phyloP scores from a whole-genome alignment of 2,329 filamentous ascomycete genomes.

The Cephalotrichum gorgonifer region DNA sequence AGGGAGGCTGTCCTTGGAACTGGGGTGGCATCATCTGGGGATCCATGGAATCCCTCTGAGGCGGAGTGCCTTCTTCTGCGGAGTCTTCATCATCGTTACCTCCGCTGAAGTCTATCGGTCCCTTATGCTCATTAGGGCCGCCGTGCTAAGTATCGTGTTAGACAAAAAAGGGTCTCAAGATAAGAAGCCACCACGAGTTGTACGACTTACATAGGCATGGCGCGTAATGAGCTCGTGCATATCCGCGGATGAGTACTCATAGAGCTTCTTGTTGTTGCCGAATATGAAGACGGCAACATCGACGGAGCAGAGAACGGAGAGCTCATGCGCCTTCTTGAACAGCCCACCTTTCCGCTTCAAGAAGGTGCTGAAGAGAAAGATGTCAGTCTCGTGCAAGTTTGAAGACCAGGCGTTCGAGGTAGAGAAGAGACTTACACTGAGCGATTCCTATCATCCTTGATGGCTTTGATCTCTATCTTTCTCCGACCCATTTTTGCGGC shows the following conservation, averaged over 20 bases:
- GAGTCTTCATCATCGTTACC: slow-evolving; percentile 70
- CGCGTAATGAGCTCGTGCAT: slow-evolving; percentile 83
- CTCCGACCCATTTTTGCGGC: slow-evolving; percentile 70
- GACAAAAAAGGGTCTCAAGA: slow-evolving; percentile 2
- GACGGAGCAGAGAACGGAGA: slow-evolving; percentile 94
- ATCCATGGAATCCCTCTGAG: slow-evolving; percentile 51
- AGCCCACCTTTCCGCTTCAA: slow-evolving; percentile 96
- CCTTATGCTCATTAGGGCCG: slow-evolving; percentile 90
- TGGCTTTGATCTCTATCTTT: slow-evolving; percentile 99
- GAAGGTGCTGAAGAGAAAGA: slow-evolving; percentile 60
- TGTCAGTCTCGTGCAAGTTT: neutral
- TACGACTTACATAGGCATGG: slow-evolving; percentile 73
- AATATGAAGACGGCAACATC: slow-evolving; percentile 99
- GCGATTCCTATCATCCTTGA: slow-evolving; percentile 96
- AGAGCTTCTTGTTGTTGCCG: slow-evolving; percentile 96
- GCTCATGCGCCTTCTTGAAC: slow-evolving; percentile 98
- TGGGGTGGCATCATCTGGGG: slow-evolving; percentile 59
- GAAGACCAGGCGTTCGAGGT: neutral
- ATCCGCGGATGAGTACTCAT: slow-evolving; percentile 91
- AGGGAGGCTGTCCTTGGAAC: slow-evolving; percentile 58
- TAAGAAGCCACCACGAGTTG: slow-evolving; percentile 3
- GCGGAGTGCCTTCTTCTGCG: slow-evolving; percentile 53
- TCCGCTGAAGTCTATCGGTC: slow-evolving; percentile 82
- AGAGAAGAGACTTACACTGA: slow-evolving; percentile 75
- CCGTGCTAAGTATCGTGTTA: slow-evolving; percentile 55